phyloP scores from a whole-genome alignment of 192 early-diverging fungal genomes.

The Umbelopsis isabellina region DNA sequence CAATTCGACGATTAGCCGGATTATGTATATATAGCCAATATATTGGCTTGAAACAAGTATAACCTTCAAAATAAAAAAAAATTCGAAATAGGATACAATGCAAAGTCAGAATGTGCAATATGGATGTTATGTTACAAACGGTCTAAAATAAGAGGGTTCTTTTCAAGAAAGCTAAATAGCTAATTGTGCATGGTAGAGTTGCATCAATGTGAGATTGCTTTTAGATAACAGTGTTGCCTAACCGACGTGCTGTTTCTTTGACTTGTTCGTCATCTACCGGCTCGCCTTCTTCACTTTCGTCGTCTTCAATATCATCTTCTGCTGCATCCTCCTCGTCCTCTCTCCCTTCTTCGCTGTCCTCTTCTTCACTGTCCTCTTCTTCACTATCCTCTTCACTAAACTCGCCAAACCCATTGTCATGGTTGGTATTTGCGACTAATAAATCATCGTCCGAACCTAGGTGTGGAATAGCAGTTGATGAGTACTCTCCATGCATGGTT shows the following conservation, averaged over 20 bases:
- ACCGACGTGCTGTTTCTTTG: not conserved
- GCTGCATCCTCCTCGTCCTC: not conserved
- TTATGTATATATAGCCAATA: too few relatives aligned
- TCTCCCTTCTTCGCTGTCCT: not conserved
- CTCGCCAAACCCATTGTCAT: not conserved
- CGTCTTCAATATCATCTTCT: not conserved
- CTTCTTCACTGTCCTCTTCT: not conserved
- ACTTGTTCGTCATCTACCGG: not conserved
- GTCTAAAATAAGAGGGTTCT: too few relatives aligned
- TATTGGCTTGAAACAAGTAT: too few relatives aligned
- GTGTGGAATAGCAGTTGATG: not conserved
- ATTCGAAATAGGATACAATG: too few relatives aligned
- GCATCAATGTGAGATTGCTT: too few relatives aligned
- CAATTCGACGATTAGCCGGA: too few relatives aligned
- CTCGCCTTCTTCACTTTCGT: too few relatives aligned
- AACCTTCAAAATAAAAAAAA: too few relatives aligned
- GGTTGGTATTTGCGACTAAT: conserved; percentile 14
- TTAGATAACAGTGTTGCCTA: conserved; percentile 7
- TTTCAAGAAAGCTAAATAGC: too few relatives aligned
- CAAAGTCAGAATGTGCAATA: too few relatives aligned
- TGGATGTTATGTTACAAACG: too few relatives aligned
- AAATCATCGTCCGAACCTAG: conserved; percentile 10
- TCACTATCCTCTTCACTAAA: not conserved
- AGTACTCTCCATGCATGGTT: not conserved
- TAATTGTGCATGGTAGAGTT: too few relatives aligned